phyloP scores from a whole-genome alignment of 2,329 filamentous ascomycete species.

The Exophiala alcalophila region DNA sequence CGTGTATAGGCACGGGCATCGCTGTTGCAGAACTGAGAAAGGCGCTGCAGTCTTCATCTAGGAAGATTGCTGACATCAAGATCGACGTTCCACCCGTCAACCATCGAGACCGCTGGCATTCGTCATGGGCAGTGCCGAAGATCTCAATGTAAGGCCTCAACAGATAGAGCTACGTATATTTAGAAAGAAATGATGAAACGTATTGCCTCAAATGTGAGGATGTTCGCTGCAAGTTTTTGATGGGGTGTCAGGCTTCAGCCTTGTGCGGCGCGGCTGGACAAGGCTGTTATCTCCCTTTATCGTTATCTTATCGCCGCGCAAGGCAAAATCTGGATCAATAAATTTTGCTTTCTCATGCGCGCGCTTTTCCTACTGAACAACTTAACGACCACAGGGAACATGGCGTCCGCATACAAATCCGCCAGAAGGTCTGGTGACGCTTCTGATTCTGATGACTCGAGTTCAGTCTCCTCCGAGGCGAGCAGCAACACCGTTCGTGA shows the following conservation, averaged over 20 bases:
- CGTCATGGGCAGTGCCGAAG: constrained; percentile 46
- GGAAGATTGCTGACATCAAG: constrained; percentile 23
- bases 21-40: constrained; percentile 61
- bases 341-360: too few relatives aligned
- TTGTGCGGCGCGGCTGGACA: neutral
- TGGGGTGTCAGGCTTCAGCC: neutral
- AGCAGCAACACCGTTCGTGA: constrained; percentile 43
- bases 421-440: constrained; percentile 34
- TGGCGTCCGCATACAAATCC: constrained; percentile 58
- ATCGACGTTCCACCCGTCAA: constrained; percentile 30
- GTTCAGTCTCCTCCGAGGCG: constrained; percentile 31
- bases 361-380: too few relatives aligned
- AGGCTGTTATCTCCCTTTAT: neutral
- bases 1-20: constrained; percentile 68
- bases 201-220: too few relatives aligned
- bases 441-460: constrained; percentile 28
- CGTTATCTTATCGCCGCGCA: constrained; percentile 1
- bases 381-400: too few relatives aligned
- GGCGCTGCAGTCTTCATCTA: constrained; percentile 45
- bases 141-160: too few relatives aligned
- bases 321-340: too few relatives aligned
- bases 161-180: too few relatives aligned
- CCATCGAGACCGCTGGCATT: constrained; percentile 43
- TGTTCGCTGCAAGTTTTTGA: too few relatives aligned
- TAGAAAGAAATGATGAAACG: too few relatives aligned